Evolutionary conservation across 2,329 filamentous ascomycete species (phyloP), one percentile per base, ranked within the genome.

Genomic region (Trichophyton rubrum): DNA sequence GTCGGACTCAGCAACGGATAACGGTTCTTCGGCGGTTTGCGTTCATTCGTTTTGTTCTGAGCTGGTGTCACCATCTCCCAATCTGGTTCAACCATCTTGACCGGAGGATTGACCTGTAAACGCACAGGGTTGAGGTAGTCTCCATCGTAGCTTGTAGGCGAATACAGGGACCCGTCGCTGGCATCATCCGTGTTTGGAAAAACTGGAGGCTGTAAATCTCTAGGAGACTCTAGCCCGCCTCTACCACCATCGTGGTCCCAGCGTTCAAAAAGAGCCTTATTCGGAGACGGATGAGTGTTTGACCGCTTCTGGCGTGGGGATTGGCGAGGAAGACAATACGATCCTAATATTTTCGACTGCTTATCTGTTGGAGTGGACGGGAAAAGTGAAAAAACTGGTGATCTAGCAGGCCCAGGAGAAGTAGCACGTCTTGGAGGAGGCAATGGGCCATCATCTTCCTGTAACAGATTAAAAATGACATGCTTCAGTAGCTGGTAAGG

Each of bases 321-420:
- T 65, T 65, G 11, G 65, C 68, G 3, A 70, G 69, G 55, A n/a
- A 27, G 33, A 40, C 38, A 57, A 13, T 64, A 58, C n/a, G 59
- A 38, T 2, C 53, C 70, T 22, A 68, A 63, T n/a, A 66, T 51
- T 27, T 71, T 68, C 4, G 69, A 66, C 1, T 67, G 67, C 40
- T 73, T 73, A n/a, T 62, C 66, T 1, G 68, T 63, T 22, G 69
- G 69, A 1, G 70, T 68, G 11, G 69, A 55, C 1, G 75, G 74
- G 51, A 77, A 76, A 5, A 75, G 62, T 3, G 68, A 70, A 60
- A 77, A 76, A 43, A 67, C 70, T 3, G 73, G 69, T 30, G 72
- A 70, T 56, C 67, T 70, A 5, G 71, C 67, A 55, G 65, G 67
- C 38, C 66, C 69, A 30, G 73, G 72, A 22, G 74, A 75, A 20